Evolutionary conservation across 176 grass and related monocot species (phyloP).

Genomic region (Bothriochloa decipiens): DNA sequence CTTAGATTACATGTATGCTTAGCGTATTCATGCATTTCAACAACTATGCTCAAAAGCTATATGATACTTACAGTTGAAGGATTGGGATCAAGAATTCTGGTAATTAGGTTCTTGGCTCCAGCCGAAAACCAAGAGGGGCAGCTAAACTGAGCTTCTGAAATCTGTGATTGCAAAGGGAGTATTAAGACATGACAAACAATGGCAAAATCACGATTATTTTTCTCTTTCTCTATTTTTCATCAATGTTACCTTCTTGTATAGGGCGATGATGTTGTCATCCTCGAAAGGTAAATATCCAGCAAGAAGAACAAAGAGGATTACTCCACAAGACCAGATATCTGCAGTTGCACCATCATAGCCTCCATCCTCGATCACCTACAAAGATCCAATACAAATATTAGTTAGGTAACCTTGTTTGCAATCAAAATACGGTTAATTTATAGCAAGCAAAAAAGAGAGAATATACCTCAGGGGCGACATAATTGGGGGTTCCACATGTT

Average conservation of each 20-base stretch:
- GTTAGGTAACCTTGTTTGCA: slow-evolving; percentile 18
- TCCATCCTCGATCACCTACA: slow-evolving; percentile 93
- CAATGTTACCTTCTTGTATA: slow-evolving; percentile 86
- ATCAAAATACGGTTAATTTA: neutral
- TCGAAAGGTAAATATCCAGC: slow-evolving; percentile 96
- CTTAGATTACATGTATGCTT: neutral
- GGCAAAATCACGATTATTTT: slow-evolving; percentile 11
- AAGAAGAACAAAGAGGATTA: slow-evolving; percentile 92
- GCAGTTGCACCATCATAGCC: slow-evolving; percentile 95
- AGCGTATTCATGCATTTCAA: neutral
- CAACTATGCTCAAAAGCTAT: slow-evolving; percentile 20
- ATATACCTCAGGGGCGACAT: slow-evolving; percentile 93
- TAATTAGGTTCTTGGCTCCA: slow-evolving; percentile 82
- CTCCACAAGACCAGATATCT: slow-evolving; percentile 97
- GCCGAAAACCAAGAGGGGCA: slow-evolving; percentile 91
- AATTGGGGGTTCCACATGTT: slow-evolving; percentile 98
- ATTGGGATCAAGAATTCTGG: slow-evolving; percentile 85
- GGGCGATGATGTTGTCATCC: slow-evolving; percentile 81
- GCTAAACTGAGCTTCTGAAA: slow-evolving; percentile 77
- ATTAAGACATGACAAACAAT: neutral
- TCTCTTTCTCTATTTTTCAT: neutral
- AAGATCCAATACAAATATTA: slow-evolving; percentile 25
- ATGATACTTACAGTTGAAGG: slow-evolving; percentile 71
- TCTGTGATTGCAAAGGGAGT: slow-evolving; percentile 57
- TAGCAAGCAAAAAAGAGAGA: neutral